Conservation (phyloP, 2,329 filamentous ascomycete genomes). For the Botryosphaeria agaves region DNA sequence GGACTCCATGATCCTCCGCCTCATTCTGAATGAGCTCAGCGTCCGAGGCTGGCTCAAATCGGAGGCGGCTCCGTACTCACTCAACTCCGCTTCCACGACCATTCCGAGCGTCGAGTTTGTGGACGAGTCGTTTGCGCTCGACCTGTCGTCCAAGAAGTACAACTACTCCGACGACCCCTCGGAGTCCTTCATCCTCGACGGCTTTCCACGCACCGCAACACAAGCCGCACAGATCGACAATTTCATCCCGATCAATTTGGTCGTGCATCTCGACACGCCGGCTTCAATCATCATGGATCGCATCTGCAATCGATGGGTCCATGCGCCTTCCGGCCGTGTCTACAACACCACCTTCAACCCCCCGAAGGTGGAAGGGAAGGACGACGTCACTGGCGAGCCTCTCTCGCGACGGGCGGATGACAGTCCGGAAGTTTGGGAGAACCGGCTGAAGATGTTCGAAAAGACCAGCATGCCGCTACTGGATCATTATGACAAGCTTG, state of each 20-base stretch:
- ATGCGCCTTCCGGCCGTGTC: conserved; percentile 75
- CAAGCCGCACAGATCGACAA: conserved; percentile 66
- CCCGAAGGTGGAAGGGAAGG: conserved; percentile 60
- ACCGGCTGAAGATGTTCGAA: conserved; percentile 65
- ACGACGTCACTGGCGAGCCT: conserved; percentile 81
- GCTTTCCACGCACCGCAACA: conserved; percentile 73
- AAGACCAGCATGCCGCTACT: conserved; percentile 74
- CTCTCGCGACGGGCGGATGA: conserved; percentile 76
- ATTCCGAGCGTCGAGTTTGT: conserved; percentile 11
- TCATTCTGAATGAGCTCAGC: conserved; percentile 80
- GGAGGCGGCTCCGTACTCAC: conserved; percentile 27
- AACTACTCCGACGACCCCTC: conserved; percentile 47
- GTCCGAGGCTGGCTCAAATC: conserved; percentile 64
- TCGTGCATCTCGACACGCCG: conserved; percentile 73
- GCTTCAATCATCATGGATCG: conserved; percentile 73
- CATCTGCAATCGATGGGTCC: conserved; percentile 85
- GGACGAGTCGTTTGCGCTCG: conserved; percentile 15
- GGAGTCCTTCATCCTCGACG: conserved; percentile 88
- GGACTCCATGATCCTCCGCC: conserved; percentile 76
- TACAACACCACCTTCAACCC: conserved; percentile 93
- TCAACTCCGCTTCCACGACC: conserved; percentile 22
- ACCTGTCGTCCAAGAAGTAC: conserved; percentile 19
- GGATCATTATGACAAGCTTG: conserved; percentile 73
- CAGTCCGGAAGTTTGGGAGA: conserved; percentile 68
- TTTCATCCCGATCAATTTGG: conserved; percentile 87